Conservation (phyloP, 139 green algal genomes). For the Diplosphaera chodatii region DNA sequence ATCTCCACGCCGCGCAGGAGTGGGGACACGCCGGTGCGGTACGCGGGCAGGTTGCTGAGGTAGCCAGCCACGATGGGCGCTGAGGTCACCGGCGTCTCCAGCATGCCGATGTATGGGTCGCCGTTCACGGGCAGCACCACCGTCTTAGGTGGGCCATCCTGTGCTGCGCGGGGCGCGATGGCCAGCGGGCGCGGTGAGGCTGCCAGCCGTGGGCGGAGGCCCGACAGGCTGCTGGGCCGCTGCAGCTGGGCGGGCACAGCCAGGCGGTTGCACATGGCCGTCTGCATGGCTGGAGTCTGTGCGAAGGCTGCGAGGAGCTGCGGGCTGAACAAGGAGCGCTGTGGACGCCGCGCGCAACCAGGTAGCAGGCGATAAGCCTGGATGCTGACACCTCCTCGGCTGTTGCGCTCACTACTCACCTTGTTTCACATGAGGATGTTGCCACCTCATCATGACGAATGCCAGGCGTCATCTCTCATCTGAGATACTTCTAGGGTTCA, state of each 20-base stretch:
- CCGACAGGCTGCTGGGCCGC: background rate
- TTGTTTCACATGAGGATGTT: too few relatives aligned
- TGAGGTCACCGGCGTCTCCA: constrained; percentile 96
- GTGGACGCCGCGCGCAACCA: too few relatives aligned
- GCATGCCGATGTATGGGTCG: constrained; percentile 94
- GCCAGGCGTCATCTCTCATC: too few relatives aligned
- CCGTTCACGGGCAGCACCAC: constrained; percentile 91
- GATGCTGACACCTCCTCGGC: too few relatives aligned
- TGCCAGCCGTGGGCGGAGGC: background rate
- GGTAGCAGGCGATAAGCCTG: too few relatives aligned
- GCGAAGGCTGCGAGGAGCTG: too few relatives aligned
- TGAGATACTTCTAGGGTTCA: too few relatives aligned
- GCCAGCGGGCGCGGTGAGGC: background rate
- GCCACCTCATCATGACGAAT: too few relatives aligned
- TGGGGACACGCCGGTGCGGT: constrained; percentile 87
- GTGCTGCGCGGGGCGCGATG: background rate
- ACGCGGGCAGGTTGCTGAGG: constrained; percentile 94
- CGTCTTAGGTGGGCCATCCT: background rate
- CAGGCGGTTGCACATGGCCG: background rate
- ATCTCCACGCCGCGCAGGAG: constrained; percentile 95
- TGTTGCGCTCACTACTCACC: too few relatives aligned
- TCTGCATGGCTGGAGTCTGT: constrained; percentile 1
- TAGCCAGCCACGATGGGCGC: constrained; percentile 81
- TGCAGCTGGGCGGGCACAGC: background rate
- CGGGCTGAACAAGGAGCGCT: too few relatives aligned